Base-by-base conservation (phyloP, 1,284 basidiomycete species). In the Tremellales sp. region DNA sequence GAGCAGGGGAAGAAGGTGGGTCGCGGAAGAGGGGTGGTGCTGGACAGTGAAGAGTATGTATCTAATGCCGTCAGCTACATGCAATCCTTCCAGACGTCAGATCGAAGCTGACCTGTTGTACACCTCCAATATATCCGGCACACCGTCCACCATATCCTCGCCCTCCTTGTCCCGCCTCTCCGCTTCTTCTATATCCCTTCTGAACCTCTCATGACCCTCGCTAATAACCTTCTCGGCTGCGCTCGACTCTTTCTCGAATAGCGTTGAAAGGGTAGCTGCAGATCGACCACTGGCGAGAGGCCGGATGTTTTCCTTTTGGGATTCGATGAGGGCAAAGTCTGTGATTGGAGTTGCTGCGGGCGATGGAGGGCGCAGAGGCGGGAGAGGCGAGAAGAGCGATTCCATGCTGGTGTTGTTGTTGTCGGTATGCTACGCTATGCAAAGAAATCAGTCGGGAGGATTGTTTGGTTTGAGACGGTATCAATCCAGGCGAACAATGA, bases 1-100 rank as follows among this genome's bases (percentile, higher is more conserved):
- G 12, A 93, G 76, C 0, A 81, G 75, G 25, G 87, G 86, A 0
- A 92, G 75, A 4, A 89, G 72, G 46, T 83, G 80, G 4, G 81
- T 71, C n/a, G 84, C 75, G 1, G 85, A 84, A 4, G 74, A 73
- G 1, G 61, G 83, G 78, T 61, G 78, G 79, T 57, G 82, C 67
- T 72, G 82, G 75, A 66, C 58, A 6, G 64, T 65, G 50, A 72
- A 72, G 0, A 60, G 49, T 35, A 72, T 58, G 43, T 73, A 72
- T 21, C 70, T 74, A 46, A 35, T 57, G 25, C 60, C 58, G 34
- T 56, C 53, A 19, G 43, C 43, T 34, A 5, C 13, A 26, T 37
- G 24, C 38, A 27, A 25, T 21, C n/a, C 13, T 35, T 28, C 32
- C n/a, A 26, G 13, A 32, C 14, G 32, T n/a, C 40, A 22, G 14